Conservation (phyloP, 2,329 filamentous ascomycete genomes). For the Xylogone sp. region DNA sequence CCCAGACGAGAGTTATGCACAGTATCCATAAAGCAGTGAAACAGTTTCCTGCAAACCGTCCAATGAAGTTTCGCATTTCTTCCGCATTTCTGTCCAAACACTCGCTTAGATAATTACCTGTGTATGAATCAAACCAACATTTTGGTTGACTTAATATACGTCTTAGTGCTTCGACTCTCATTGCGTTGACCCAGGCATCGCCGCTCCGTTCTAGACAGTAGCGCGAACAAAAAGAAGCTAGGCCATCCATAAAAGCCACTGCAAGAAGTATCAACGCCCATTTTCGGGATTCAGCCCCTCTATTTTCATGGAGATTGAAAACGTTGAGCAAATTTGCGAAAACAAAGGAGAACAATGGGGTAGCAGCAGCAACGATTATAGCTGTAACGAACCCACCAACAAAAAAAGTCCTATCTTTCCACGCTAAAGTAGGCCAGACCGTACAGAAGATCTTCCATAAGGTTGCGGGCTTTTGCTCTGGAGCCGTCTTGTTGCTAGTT, state of each 20-base stretch:
- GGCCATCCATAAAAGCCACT: conserved; percentile 63
- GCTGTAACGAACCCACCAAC: conserved; percentile 50
- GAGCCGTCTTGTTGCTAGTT: background rate
- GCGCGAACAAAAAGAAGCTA: conserved; percentile 61
- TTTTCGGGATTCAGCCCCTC: conserved; percentile 21
- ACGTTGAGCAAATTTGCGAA: conserved; percentile 69
- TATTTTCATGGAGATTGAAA: conserved; percentile 51
- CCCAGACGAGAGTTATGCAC: conserved; percentile 68
- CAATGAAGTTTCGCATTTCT: conserved; percentile 80
- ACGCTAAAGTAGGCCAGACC: conserved; percentile 63
- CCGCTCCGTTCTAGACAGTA: conserved; percentile 69
- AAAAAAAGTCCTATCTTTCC: conserved; percentile 49
- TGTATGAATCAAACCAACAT: conserved; percentile 74
- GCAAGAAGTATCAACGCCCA: conserved; percentile 70
- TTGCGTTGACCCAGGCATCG: conserved; percentile 71
- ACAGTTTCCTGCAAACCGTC: conserved; percentile 69
- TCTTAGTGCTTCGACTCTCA: conserved; percentile 65
- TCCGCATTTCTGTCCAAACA: conserved; percentile 79
- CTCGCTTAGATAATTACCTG: conserved; percentile 60
- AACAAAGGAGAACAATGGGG: conserved; percentile 63
- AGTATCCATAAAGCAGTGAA: conserved; percentile 67
- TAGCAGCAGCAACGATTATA: conserved; percentile 19
- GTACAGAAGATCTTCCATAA: conserved; percentile 60
- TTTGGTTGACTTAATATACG: conserved; percentile 72
- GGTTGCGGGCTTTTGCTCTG: conserved; percentile 14